Evolutionary conservation across 768 basidiomycete genomes (phyloP), one percentile per base, ranked within the genome.

Genomic region (Phaeolepiota aurea): DNA sequence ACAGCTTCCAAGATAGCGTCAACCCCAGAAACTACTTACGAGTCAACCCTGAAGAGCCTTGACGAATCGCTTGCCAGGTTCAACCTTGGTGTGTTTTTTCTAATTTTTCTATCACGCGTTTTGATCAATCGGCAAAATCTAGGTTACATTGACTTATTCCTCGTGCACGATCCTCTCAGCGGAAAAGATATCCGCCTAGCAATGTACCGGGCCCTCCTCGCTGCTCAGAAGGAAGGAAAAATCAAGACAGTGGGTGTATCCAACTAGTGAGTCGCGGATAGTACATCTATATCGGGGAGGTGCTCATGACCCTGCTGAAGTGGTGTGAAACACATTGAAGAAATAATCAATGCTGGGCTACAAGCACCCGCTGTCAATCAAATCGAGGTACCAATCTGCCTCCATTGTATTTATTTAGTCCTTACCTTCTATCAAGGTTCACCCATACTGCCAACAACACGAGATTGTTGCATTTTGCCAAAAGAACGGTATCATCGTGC

Each of bases 361-460:
- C 68, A 69, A 21, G 54, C 77, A 3, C 82, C 82, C 0, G 68
- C 59, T 5, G 59, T 87, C 22, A 77, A 84, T 51, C 83, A 85
- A 57, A 74, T 78, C 37, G 33, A 35, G 33, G 33, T 35, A 7
- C 7, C 16, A 19, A 28, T n/a, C n/a, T 28, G 25, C 25, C 25
- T 28, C 25, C 25, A 7, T 28, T 28, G 7, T 28, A 28, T 28
- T 28, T 28, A 28, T n/a, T 28, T n/a, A n/a, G n/a, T 33, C 11
- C n/a, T 49, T 53, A 76, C 16, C 72, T 87, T 57, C 85, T 82
- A 2, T 87, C 82, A 56, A 82, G 86, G 64, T 89, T 14, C 87
- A 89, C 47, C 87, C 87, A 0, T 71, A 81, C 44, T 90, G 86
- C 59, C 89, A 91, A 54, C 88, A 91, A 51, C 72, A 68, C 31